Evolutionary conservation across 129 eudicot species (phyloP).

Genomic region (Arctium lappa): DNA sequence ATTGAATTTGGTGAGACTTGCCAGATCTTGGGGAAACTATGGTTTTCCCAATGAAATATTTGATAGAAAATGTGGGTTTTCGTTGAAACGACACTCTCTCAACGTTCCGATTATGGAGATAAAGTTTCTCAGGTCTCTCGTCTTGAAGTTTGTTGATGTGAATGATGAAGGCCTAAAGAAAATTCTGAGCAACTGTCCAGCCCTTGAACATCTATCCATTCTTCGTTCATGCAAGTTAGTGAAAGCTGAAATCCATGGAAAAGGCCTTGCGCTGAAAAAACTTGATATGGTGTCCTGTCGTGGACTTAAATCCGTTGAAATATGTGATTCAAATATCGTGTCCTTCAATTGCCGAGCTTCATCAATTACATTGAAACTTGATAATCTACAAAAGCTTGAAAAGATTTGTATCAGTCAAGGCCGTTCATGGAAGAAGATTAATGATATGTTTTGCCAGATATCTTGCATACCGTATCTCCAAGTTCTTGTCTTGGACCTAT

Average conservation of each 20-base stretch:
- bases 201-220: constrained; percentile 20
- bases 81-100: background rate
- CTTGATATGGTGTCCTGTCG: constrained; percentile 25
- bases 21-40: constrained; percentile 13
- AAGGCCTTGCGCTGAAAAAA: constrained; percentile 16
- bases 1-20: constrained; percentile 36
- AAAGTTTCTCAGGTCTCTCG: constrained; percentile 24
- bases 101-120: background rate
- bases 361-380: constrained; percentile 6
- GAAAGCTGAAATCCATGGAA: constrained; percentile 23
- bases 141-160: constrained; percentile 34
- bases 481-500: constrained; percentile 30
- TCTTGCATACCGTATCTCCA: constrained; percentile 22
- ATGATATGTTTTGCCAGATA: constrained; percentile 12
- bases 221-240: constrained; percentile 20
- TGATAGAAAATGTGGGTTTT: background rate
- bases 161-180: constrained; percentile 27
- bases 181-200: constrained; percentile 16
- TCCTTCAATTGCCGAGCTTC: constrained; percentile 25
- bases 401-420: constrained; percentile 6
- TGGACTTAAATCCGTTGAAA: constrained; percentile 18
- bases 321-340: constrained; percentile 23
- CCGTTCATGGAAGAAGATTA: constrained; percentile 21
- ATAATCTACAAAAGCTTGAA: constrained; percentile 34
- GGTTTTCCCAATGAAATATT: constrained; percentile 19